Evolutionary conservation across 2,329 filamentous ascomycete genomes (phyloP).

Genomic region (Botryotinia convoluta): DNA sequence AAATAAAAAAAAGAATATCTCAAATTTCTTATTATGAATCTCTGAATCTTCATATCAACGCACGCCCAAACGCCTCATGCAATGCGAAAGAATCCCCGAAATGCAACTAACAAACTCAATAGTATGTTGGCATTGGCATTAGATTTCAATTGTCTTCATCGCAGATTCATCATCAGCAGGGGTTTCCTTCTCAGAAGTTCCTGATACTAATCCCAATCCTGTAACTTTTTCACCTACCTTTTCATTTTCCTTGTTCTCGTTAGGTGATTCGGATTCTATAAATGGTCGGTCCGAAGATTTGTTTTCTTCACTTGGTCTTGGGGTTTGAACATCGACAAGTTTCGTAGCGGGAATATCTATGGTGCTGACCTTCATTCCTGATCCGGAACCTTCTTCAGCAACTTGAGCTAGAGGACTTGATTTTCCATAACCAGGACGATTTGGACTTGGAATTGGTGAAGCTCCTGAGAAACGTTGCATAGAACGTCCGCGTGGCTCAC

Average conservation of each 20-base stretch:
- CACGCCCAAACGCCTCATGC: slow-evolving; percentile 15
- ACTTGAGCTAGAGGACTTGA: slow-evolving; percentile 72
- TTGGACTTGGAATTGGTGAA: slow-evolving; percentile 63
- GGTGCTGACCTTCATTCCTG: slow-evolving; percentile 32
- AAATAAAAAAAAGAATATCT: neutral
- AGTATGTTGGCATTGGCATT: slow-evolving; percentile 19
- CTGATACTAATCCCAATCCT: slow-evolving; percentile 29
- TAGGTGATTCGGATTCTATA: slow-evolving; percentile 30
- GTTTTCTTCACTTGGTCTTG: slow-evolving; percentile 36
- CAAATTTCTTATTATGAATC: slow-evolving; percentile 16
- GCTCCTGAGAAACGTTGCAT: slow-evolving; percentile 66
- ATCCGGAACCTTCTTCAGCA: slow-evolving; percentile 57
- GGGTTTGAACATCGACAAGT: slow-evolving; percentile 40
- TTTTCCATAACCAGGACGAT: slow-evolving; percentile 63
- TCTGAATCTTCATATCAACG: slow-evolving; percentile 5
- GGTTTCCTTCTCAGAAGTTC: slow-evolving; percentile 31
- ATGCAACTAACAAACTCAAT: slow-evolving; percentile 15
- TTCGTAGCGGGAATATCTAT: slow-evolving; percentile 32
- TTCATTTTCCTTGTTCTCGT: slow-evolving; percentile 36
- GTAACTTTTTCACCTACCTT: slow-evolving; percentile 27
- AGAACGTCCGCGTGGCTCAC: slow-evolving; percentile 65
- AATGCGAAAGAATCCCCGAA: slow-evolving; percentile 16
- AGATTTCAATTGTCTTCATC: slow-evolving; percentile 42
- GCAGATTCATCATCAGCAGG: slow-evolving; percentile 38
- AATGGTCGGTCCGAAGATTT: slow-evolving; percentile 33